Conservation (phyloP, 257 asterid species). For the Cruciata laevipes region DNA sequence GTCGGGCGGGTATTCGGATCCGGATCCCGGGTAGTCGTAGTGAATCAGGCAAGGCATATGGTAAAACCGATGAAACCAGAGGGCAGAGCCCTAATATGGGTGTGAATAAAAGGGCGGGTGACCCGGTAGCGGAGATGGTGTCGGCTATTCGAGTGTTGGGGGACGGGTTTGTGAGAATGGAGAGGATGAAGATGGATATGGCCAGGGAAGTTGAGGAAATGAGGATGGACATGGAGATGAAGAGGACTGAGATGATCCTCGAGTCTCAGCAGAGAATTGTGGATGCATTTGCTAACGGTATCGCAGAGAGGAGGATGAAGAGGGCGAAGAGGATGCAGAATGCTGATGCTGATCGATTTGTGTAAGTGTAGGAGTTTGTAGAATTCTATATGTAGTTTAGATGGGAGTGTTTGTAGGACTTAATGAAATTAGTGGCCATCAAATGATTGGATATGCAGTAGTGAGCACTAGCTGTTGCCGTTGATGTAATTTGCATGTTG, state of each 20-base stretch:
- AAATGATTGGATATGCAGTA: not conserved
- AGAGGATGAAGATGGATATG: conserved; percentile 93
- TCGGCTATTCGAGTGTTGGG: conserved; percentile 64
- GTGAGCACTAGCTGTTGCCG: not conserved
- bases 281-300: conserved; percentile 60
- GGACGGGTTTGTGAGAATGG: conserved; percentile 82
- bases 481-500: not conserved
- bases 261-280: conserved; percentile 82
- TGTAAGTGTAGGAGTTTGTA: conserved; percentile 13
- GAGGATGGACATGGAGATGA: conserved; percentile 98
- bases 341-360: not conserved
- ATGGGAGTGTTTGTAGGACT: conserved; percentile 6
- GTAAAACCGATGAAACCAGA: conserved; percentile 37
- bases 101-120: conserved; percentile 26
- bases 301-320: conserved; percentile 46
- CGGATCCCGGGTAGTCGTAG: conserved; percentile 56
- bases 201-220: conserved; percentile 70
- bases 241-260: conserved; percentile 87
- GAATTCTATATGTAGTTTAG: not conserved
- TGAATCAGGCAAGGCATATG: conserved; percentile 24
- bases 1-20: conserved; percentile 58
- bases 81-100: conserved; percentile 36
- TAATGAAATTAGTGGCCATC: not conserved
- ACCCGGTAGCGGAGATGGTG: conserved; percentile 48
- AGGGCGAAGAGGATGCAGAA: conserved; percentile 43